Percentiles rank a stretch among this genome's conserved stretches.
These are phyloP conservation scores for Diplodia intermedia DNA, from an alignment of 2,329 filamentous ascomycete genomes.

Conservation along the genomic window DNA sequence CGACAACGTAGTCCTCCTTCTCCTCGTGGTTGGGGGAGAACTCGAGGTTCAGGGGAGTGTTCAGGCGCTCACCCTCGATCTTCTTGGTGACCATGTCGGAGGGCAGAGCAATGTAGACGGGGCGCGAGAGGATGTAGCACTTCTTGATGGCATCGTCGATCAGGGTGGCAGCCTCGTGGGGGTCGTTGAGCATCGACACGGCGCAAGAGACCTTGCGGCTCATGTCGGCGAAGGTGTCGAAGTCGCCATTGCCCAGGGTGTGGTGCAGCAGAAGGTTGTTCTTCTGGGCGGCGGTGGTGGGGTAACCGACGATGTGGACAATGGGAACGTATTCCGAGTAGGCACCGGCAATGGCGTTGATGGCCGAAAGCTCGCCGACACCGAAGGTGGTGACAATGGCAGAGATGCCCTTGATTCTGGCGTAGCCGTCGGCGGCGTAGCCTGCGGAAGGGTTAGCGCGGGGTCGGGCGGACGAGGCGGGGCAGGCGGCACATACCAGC, in stretches of 20 bases:
- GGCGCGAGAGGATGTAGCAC: constrained; percentile 75
- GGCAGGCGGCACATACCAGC: constrained; percentile 51
- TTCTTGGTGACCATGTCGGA: constrained; percentile 81
- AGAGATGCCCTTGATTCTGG: constrained; percentile 54
- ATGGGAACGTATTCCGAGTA: constrained; percentile 57
- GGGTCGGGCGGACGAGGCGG: constrained; percentile 25
- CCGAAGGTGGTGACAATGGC: constrained; percentile 58
- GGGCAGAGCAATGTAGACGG: constrained; percentile 84
- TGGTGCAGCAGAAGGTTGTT: constrained; percentile 55
- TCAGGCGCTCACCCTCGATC: constrained; percentile 74
- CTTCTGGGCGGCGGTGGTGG: constrained; percentile 50
- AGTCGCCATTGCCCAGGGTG: constrained; percentile 67
- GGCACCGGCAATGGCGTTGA: constrained; percentile 57
- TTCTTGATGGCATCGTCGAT: constrained; percentile 80
- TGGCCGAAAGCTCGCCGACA: constrained; percentile 56
- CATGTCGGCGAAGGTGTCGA: constrained; percentile 83
- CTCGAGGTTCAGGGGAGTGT: constrained; percentile 72
- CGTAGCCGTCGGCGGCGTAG: constrained; percentile 57
- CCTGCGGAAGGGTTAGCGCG: constrained; percentile 41
- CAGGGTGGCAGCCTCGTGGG: constrained; percentile 71
- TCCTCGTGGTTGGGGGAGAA: constrained; percentile 71
- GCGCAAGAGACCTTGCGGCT: constrained; percentile 73
- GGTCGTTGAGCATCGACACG: constrained; percentile 73
- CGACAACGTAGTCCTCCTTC: constrained; percentile 82
- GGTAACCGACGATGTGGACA: constrained; percentile 57